Base-by-base conservation (phyloP, 352 stramenopile genomes). In the Elongisporangium prolatum region DNA sequence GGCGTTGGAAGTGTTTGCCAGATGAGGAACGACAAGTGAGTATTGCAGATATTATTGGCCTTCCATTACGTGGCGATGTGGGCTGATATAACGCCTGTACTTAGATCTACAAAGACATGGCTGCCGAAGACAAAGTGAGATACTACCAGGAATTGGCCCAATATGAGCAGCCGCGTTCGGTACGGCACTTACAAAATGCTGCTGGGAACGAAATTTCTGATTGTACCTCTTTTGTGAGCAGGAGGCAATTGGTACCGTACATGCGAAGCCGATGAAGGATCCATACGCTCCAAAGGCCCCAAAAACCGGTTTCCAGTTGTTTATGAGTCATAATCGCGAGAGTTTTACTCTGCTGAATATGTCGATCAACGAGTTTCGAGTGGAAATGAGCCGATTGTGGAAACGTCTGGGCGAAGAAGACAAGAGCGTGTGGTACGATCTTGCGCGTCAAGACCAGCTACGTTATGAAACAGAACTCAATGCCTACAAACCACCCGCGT, bases 231-330 rank as follows among this genome's bases (percentile, higher is more conserved):
- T 44, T 16, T 44, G 34, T 44, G 9, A 17, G 9, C 34, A 44
- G 34, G 34, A 44, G 34, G 11, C 34, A 57, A 56, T 22, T 50
- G 6, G 21, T 21, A 8, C 16, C 11, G 17, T 9, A 14, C 11
- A 56, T 21, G 51, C 21, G 47, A 63, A 57, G 50, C 57, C 52
- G 17, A 50, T 72, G 18, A 78, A 75, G 63, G 69, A 84, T 47
- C 65, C 75, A 7, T 75, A 68, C 22, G 69, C 72, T 2, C 73
- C 69, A 9, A 74, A 80, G 49, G 53, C 63, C 6, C 68, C 77
- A 4, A 74, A 75, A 53, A 77, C 75, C n/a, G 75, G 62, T 20
- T 90, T 90, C 38, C 77, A 88, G 48, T 61, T 86, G 17, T 88
- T 90, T 51, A 65, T 90, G 55, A 68, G 60, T 21, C 70, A 83